A percentile compares a stretch with the other conserved stretches of the same genome.
These are phyloP conservation scores for Cyberlindnera veronae DNA, from an alignment of 805 yeast species.

Conservation along the genomic window DNA sequence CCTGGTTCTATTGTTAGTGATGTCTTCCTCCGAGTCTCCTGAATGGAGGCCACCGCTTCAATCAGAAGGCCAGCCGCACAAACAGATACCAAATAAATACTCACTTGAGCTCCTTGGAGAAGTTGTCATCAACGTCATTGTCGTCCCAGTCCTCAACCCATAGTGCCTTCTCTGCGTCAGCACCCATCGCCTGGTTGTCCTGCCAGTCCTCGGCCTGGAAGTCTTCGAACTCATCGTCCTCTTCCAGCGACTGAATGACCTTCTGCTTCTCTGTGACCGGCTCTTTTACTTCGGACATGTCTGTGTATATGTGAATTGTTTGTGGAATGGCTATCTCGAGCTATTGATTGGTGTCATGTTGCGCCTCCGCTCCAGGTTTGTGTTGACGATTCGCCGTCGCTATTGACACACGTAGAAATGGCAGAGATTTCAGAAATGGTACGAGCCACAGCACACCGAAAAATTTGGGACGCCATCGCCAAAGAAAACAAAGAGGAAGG, in stretches of 20 bases:
- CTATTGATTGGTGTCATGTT: too few species aligned
- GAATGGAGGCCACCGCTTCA: neutral
- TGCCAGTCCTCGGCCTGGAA: conserved; percentile 91
- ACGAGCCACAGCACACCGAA: conserved; percentile 3
- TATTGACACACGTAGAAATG: neutral
- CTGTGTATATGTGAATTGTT: neutral
- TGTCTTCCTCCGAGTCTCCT: neutral
- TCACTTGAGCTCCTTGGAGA: conserved; percentile 66
- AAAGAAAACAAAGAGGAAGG: neutral
- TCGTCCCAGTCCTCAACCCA: conserved; percentile 99
- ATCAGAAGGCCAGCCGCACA: too few species aligned
- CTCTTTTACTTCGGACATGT: conserved; percentile 16
- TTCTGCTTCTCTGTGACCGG: conserved; percentile 23
- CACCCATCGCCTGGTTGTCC: conserved; percentile 48
- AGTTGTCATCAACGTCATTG: conserved; percentile 89
- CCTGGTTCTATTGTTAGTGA: conserved; percentile 5
- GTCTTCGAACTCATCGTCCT: conserved; percentile 96
- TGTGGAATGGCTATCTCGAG: too few species aligned
- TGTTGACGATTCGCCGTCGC: conserved; percentile 3
- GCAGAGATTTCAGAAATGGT: neutral
- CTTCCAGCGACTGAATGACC: conserved; percentile 71
- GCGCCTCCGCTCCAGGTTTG: too few species aligned
- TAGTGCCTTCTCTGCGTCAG: conserved; percentile 53
- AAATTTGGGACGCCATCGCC: conserved; percentile 5
- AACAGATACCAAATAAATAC: conserved; percentile 22